Evolutionary conservation across 164 flowering plant genomes (phyloP).

Genomic region (Nymphaea colorata): DNA sequence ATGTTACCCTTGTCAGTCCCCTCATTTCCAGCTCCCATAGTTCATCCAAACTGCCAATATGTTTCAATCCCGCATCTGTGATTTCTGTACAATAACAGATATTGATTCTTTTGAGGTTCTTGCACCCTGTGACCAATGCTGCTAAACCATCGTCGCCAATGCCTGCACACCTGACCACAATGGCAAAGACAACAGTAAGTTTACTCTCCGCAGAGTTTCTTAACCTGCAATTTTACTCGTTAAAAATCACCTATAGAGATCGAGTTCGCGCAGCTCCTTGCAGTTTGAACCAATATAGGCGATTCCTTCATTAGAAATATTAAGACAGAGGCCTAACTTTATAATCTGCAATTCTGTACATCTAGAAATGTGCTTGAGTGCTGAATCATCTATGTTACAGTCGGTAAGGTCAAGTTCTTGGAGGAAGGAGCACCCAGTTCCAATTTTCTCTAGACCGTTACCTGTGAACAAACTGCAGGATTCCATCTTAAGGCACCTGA

Average conservation of each 20-base stretch:
- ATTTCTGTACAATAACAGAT: conserved; percentile 47
- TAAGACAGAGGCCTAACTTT: conserved; percentile 52
- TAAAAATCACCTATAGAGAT: conserved; percentile 50
- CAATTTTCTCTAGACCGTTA: conserved; percentile 35
- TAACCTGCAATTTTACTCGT: not conserved
- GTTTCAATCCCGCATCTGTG: conserved; percentile 41
- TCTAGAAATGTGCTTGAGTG: conserved; percentile 36
- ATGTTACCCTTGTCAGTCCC: conserved; percentile 30
- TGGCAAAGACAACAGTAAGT: not conserved
- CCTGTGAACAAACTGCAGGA: conserved; percentile 44
- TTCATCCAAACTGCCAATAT: conserved; percentile 33
- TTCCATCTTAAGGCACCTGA: conserved; percentile 49
- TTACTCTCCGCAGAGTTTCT: not conserved
- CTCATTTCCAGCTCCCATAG: conserved; percentile 55
- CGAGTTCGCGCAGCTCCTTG: conserved; percentile 43
- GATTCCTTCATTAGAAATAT: conserved; percentile 49
- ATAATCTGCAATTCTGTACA: conserved; percentile 38
- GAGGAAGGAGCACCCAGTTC: conserved; percentile 27
- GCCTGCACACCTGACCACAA: conserved; percentile 34
- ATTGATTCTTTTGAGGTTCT: conserved; percentile 44
- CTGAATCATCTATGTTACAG: conserved; percentile 46
- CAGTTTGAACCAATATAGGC: conserved; percentile 38
- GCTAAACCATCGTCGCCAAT: conserved; percentile 56
- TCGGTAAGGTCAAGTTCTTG: conserved; percentile 73
- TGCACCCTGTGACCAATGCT: conserved; percentile 50